These are phyloP conservation scores for Wickerhamomyces mucosus DNA, from an alignment of 805 yeast genomes.

Conservation along the genomic window DNA sequence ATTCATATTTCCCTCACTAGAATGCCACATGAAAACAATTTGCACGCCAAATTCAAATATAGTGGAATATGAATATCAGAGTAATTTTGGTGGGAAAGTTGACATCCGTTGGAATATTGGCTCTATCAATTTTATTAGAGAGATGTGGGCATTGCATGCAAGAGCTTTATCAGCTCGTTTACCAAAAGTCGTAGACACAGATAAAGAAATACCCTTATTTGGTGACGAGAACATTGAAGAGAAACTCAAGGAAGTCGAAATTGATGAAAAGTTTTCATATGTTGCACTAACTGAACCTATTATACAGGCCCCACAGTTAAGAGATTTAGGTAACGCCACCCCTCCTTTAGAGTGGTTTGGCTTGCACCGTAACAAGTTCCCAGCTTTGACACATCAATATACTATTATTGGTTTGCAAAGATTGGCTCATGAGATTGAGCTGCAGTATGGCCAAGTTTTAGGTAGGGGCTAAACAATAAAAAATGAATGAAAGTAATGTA, in stretches of 20 bases:
- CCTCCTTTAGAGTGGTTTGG: conserved; percentile 99
- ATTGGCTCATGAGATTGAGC: conserved; percentile 56
- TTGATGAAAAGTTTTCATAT: conserved; percentile 43
- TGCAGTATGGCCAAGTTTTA: conserved; percentile 31
- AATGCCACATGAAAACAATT: conserved; percentile 66
- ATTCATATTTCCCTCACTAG: conserved; percentile 68
- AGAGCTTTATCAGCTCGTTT: conserved; percentile 59
- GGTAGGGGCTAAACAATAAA: conserved; percentile 24
- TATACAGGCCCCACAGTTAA: conserved; percentile 82
- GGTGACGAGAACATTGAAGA: conserved; percentile 28
- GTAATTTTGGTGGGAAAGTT: conserved; percentile 81
- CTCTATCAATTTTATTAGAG: conserved; percentile 78
- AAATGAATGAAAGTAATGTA: too few species aligned
- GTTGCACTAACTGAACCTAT: conserved; percentile 63
- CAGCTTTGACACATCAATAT: conserved; percentile 76
- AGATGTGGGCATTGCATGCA: conserved; percentile 85
- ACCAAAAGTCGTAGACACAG: conserved; percentile 21
- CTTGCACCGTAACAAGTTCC: conserved; percentile 75
- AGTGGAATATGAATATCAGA: conserved; percentile 58
- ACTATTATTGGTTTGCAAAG: conserved; percentile 67
- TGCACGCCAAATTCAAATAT: conserved; percentile 42
- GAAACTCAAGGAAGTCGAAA: conserved; percentile 37
- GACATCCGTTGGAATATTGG: conserved; percentile 94
- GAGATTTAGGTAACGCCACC: conserved; percentile 92
- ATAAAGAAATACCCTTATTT: conserved; percentile 13